Base-by-base conservation (phyloP, 2,329 filamentous ascomycete species). In the Epichloe gansuensis region DNA sequence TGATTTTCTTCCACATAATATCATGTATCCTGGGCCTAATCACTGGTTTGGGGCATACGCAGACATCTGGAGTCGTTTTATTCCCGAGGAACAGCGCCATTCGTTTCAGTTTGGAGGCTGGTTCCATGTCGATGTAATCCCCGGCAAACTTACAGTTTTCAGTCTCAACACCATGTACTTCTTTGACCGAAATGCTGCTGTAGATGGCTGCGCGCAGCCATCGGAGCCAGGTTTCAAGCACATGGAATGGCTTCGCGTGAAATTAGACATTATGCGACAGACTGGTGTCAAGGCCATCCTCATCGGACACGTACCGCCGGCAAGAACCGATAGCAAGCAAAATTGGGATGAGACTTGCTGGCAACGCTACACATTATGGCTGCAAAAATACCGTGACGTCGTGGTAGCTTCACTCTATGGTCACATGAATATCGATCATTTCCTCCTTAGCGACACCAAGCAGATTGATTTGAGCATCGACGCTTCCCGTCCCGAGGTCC, bases 391-490 rank as follows among this genome's bases (percentile, higher is more conserved):
- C 67, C 86, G 93, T 37, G 93, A 98, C 66, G 85, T 98, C 39
- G 77, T 98, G 21, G 77, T 91, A 21, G 82, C 80, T 12, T 82
- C 82, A 28, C 64, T 95, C 5, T 98, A 86, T 63, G 93, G 91
- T 1, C 93, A 98, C 66, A 97, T 98, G 93, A 98, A 98, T 63
- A 87, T 96, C 58, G 93, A 98, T 62, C 93, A 98, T 67, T 98
- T 98, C 68, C 79, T 97, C 63, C 72, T 98, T 15, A 88, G 95
- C 61, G 91, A 97, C 65, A 88, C 83, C 53, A 76, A 86, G 42
- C 80, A 95, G 1, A 76, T 96, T 51, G 76, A 86, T 55, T 75
- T 89, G 47, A 69, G 72, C 28, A 69, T 74, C 1, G 55, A 72
- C 8, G 58, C 68, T 44, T 60, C 66, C 2, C 21, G 37, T n/a